Percentiles rank a stretch among this genome's conserved stretches.
phyloP scores from a whole-genome alignment of 1,284 basidiomycete genomes.

The Abortiporus biennis region DNA sequence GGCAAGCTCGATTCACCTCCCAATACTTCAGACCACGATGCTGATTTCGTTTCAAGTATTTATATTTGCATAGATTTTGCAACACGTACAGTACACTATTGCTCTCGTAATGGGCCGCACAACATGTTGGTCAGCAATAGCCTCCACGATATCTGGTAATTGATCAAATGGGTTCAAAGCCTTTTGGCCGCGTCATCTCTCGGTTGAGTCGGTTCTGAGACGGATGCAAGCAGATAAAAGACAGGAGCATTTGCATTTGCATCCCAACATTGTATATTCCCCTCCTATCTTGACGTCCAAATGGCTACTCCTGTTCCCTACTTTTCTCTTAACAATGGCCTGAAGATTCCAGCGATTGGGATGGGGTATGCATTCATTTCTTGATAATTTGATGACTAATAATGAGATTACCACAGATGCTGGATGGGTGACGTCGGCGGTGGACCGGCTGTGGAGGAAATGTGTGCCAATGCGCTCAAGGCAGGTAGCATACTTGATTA shows the following conservation, averaged over 20 bases:
- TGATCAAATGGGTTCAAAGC: neutral
- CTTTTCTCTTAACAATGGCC: conserved; percentile 15
- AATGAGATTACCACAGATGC: conserved; percentile 9
- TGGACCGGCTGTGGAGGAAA: conserved; percentile 10
- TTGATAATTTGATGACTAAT: neutral
- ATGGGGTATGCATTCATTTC: conserved; percentile 10
- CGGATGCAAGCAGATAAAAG: too few species aligned
- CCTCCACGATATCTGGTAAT: too few species aligned
- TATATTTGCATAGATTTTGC: too few species aligned
- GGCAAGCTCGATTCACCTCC: too few species aligned
- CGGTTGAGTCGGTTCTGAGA: neutral
- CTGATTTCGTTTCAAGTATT: too few species aligned
- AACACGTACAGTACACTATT: too few species aligned
- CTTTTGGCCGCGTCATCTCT: neutral
- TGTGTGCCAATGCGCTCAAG: conserved; percentile 15
- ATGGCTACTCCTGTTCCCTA: conserved; percentile 5
- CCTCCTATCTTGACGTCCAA: neutral
- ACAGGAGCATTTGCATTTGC: too few species aligned
- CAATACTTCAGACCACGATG: too few species aligned
- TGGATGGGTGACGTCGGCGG: conserved; percentile 15
- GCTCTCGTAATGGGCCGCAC: too few species aligned
- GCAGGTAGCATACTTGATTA: conserved; percentile 4
- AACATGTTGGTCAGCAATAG: too few species aligned
- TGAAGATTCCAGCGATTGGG: conserved; percentile 13
- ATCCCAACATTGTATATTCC: neutral